Conservation (phyloP, 2,329 filamentous ascomycete genomes). For the Tolypocladium album region DNA sequence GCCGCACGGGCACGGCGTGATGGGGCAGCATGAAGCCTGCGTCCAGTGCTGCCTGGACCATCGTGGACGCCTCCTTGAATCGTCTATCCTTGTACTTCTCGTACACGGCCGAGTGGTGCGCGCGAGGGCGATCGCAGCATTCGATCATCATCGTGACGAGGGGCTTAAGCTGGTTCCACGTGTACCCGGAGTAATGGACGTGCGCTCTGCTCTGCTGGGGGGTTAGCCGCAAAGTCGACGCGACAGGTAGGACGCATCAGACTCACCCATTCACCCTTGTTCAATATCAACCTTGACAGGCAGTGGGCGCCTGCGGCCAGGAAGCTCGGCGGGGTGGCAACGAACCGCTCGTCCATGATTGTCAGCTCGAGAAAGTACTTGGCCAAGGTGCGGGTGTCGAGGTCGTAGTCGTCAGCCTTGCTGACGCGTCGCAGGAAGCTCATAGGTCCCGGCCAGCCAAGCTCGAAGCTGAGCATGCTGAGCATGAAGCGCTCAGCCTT, state of each 20-base stretch:
- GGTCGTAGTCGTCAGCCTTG: slow-evolving; percentile 95
- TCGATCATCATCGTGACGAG: slow-evolving; percentile 72
- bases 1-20: slow-evolving; percentile 26
- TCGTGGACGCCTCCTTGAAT: slow-evolving; percentile 75
- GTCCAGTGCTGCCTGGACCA: slow-evolving; percentile 65
- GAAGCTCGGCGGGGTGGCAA: slow-evolving; percentile 83
- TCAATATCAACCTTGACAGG: slow-evolving; percentile 75
- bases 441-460: slow-evolving; percentile 98
- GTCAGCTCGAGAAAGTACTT: slow-evolving; percentile 98
- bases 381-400: slow-evolving; percentile 87
- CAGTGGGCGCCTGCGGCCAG: slow-evolving; percentile 87
- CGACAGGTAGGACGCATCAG: no score
- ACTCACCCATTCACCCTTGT: slow-evolving; percentile 88
- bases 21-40: slow-evolving; percentile 45
- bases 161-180: slow-evolving; percentile 69
- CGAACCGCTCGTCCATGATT: slow-evolving; percentile 96
- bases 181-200: slow-evolving; percentile 90
- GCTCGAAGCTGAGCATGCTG: slow-evolving; percentile 87
- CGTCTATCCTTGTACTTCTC: slow-evolving; percentile 86
- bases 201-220: slow-evolving; percentile 61
- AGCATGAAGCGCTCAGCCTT: slow-evolving; percentile 99
- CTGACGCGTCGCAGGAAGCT: slow-evolving; percentile 94
- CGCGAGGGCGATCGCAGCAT: slow-evolving; percentile 70
- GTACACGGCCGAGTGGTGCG: slow-evolving; percentile 78
- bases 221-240: background rate